phyloP scores from a whole-genome alignment of 2,329 filamentous ascomycete species.

The Anisogramma anomala region DNA sequence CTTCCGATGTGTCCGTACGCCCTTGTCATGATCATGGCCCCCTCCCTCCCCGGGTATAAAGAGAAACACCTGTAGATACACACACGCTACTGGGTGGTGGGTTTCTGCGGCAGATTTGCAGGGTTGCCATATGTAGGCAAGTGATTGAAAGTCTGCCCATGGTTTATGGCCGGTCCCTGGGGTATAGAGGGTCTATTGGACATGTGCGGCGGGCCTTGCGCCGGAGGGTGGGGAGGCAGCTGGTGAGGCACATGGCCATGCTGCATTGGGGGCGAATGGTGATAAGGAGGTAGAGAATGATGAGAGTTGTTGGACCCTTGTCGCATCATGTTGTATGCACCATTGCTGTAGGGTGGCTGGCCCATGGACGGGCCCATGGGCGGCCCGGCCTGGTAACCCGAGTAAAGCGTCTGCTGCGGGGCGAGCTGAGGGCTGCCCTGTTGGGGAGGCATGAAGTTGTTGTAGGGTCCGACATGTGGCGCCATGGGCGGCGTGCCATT shows the following conservation, averaged over 20 bases:
- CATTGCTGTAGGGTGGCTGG: constrained; percentile 33
- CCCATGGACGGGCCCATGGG: constrained; percentile 24
- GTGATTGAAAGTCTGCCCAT: constrained; percentile 37
- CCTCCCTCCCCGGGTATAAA: constrained; percentile 3
- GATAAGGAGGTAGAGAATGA: constrained; percentile 38
- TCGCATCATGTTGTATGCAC: constrained; percentile 43
- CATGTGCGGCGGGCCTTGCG: constrained; percentile 29
- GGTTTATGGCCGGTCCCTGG: constrained; percentile 25
- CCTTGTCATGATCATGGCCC: constrained; percentile 14
- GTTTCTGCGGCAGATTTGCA: constrained; percentile 48
- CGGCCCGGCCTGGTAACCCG: constrained; percentile 34
- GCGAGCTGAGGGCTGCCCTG: constrained; percentile 43
- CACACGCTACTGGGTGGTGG: constrained; percentile 27
- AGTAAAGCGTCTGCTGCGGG: constrained; percentile 39
- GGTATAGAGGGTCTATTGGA: constrained; percentile 35
- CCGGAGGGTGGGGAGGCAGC: constrained; percentile 19
- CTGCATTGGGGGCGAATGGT: constrained; percentile 24
- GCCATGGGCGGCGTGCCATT: constrained; percentile 38
- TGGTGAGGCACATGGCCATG: constrained; percentile 31
- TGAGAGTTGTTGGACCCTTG: constrained; percentile 43
- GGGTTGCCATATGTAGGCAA: constrained; percentile 49
- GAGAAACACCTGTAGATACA: constrained; percentile 15
- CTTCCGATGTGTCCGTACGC: constrained; percentile 15
- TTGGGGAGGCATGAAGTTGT: constrained; percentile 36
- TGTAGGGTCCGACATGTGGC: constrained; percentile 36